These are phyloP conservation scores for Diaporthe sp. DNA, from an alignment of 2,329 filamentous ascomycete species.

Conservation along the genomic window DNA sequence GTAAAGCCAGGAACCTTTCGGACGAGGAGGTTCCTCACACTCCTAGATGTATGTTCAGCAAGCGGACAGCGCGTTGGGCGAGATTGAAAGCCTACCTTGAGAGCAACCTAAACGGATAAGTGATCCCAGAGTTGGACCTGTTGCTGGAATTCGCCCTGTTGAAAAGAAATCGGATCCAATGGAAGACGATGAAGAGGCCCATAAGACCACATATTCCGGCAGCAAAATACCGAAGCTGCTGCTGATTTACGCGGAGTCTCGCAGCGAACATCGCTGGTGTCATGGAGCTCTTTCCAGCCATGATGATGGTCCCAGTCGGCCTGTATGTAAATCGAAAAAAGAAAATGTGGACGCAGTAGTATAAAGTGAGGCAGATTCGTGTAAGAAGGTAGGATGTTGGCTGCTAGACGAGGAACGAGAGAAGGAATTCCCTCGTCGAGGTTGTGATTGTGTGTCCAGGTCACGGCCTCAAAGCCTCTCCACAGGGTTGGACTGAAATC, in stretches of 20 bases:
- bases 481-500: neutral
- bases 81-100: slow-evolving; percentile 23
- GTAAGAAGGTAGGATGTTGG: no score
- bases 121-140: neutral
- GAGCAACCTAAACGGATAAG: slow-evolving; percentile 18
- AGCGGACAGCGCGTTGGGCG: neutral
- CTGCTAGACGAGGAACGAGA: neutral
- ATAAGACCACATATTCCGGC: slow-evolving; percentile 39
- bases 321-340: neutral
- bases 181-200: slow-evolving; percentile 34
- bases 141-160: slow-evolving; percentile 9
- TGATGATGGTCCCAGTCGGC: neutral
- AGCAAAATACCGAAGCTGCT: slow-evolving; percentile 38
- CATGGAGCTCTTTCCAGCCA: slow-evolving; percentile 5
- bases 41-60: slow-evolving; percentile 38
- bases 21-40: slow-evolving; percentile 49
- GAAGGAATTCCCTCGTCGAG: neutral
- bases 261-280: slow-evolving; percentile 31
- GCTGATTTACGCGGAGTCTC: slow-evolving; percentile 32
- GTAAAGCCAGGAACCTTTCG: slow-evolving; percentile 50
- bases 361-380: no score
- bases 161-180: slow-evolving; percentile 38
- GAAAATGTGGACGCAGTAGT: neutral
- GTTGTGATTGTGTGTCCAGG: neutral
- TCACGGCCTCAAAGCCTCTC: neutral